Evolutionary conservation across 2,329 filamentous ascomycete genomes (phyloP), one percentile per base, ranked within the genome.

Genomic region (Colletotrichum karsti): DNA sequence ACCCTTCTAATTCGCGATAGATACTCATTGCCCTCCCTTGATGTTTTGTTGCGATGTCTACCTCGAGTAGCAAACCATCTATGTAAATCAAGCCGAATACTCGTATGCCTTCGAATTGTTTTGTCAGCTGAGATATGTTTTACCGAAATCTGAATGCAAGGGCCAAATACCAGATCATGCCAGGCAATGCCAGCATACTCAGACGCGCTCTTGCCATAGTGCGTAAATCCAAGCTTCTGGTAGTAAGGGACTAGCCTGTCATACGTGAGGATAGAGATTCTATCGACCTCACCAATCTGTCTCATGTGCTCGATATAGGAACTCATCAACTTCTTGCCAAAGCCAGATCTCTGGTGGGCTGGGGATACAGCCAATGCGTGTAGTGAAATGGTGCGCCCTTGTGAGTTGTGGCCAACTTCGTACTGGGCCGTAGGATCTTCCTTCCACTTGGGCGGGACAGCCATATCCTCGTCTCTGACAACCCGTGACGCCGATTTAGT

Each of bases 201-300:
- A 10, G 71, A 76, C 5, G 72, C 70, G 41, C 76, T 77, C 61
- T 75, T 78, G 12, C 76, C 76, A 6, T 75, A 73, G 60, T 77
- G 72, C 12, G 72, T 71, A 26, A 78, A 78, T 0, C 77, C 77
- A 6, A 78, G 56, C 18, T 70, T 71, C 22, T 77, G 46, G n/a
- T 77, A 77, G 39, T 75, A 77, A 7, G 75, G 68, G 0, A 77
- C 73, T 2, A 77, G 73, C 1, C 70, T 70, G 18, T 76, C 75
- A 15, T 77, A 77, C 0, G 76, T 77, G 37, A 77, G 33, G 42
- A 77, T 76, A 2, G 76, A 72, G 13, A 77, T 71, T 2, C 76
- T 72, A 10, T 76, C 74, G 2, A 64, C 74, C 3, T 57, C 30
- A 0, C 58, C 56, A 5, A 51, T 58, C 13, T 60, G n/a, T 18